Conservation (phyloP, 2,329 filamentous ascomycete genomes). For the Botrytis fragariae region DNA sequence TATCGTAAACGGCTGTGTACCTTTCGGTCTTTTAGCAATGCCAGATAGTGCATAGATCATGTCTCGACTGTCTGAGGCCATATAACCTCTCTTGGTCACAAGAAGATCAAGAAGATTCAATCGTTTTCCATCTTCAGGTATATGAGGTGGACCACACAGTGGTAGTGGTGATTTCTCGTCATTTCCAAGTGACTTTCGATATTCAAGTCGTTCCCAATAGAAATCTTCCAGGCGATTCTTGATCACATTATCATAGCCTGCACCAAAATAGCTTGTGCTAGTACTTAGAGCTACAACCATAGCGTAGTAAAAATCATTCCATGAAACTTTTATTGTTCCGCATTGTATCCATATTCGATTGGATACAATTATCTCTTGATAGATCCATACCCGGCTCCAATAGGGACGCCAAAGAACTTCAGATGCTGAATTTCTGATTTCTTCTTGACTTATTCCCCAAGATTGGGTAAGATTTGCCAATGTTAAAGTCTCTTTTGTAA, state of each 20-base stretch:
- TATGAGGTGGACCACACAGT: not conserved
- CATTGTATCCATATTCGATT: not conserved
- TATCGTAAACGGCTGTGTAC: not conserved
- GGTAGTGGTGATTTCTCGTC: not conserved
- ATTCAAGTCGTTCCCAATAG: not conserved
- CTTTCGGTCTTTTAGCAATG: not conserved
- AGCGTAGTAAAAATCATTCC: not conserved
- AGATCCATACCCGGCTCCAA: not conserved
- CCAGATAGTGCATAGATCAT: not conserved
- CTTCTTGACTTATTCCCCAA: not conserved
- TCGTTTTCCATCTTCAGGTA: not conserved
- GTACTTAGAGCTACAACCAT: not conserved
- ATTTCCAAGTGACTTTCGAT: not conserved
- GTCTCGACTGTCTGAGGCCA: not conserved
- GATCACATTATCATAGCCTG: not conserved
- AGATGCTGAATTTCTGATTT: not conserved
- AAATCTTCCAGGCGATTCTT: not conserved
- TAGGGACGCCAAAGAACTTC: not conserved
- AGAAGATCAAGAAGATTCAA: not conserved
- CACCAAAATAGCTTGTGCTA: not conserved
- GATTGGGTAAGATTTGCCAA: not conserved
- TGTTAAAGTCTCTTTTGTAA: not conserved
- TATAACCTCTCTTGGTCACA: not conserved
- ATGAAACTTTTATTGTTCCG: not conserved
- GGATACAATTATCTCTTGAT: not conserved